Base-by-base conservation (phyloP, 2,329 filamentous ascomycete species). In the Dothideomycetes sp. region DNA sequence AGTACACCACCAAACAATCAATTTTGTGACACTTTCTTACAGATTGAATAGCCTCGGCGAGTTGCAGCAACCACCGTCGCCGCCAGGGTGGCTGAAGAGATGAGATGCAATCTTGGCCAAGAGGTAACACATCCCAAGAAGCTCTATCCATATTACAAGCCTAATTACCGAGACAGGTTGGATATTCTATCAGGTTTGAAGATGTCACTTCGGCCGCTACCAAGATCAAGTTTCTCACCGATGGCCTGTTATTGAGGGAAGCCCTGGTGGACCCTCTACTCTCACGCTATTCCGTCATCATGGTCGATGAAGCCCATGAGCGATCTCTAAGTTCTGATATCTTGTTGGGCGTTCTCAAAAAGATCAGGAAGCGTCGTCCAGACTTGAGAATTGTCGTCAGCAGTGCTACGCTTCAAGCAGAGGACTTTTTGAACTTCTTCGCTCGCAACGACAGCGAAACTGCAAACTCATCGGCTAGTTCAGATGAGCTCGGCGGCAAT, bases 271-370 rank as follows among this genome's bases (percentile, higher is more conserved):
- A 98, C 60, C 91, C 91, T 10, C 65, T 96, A 3, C 65, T 98
- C 24, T 91, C 84, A 15, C 76, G 86, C 9, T 98, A 98, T 59
- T 93, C 87, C 0, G 82, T 94, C 31, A 85, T 98, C 52, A 95
- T 98, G 86, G 83, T 98, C 6, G 91, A 98, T 57, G 89, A 96
- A 63, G 91, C 89, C 5, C 91, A 98, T 57, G 89, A 96, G 62
- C 74, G 91, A 40, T 94, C 87, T 34, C 74, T 96, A 45, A 93
- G 85, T 59, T 94, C 88, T 1, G 91, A 98, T 56, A 76, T 98
- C 10, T 69, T 96, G 6, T 73, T 98, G 3, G 89, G 91, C 0
- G 67, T 96, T 11, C 63, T 98, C 27, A 95, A 94, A 60, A 96
- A 96, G 60, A 89, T 98, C 36, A 67, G 78, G 41, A 85, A 77